A percentile compares a stretch with the other conserved stretches of the same genome.
Evolutionary conservation across 2,329 filamentous ascomycete genomes (phyloP).

Genomic region (Aspergillus transmontanensis): DNA sequence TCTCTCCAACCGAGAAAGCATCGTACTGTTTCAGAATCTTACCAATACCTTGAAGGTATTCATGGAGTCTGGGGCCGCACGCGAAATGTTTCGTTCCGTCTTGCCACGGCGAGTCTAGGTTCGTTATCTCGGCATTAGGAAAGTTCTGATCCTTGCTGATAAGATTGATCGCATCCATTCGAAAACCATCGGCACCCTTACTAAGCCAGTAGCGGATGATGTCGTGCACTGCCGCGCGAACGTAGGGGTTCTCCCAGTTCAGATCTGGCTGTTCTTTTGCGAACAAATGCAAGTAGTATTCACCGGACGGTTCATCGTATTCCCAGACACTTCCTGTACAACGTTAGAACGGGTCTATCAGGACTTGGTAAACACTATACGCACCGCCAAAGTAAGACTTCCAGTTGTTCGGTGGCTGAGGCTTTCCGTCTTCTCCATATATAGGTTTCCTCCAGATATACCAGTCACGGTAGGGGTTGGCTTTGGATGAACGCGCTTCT

Average conservation of each 20-base stretch:
- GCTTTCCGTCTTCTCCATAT: slow-evolving; percentile 58
- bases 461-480: slow-evolving; percentile 68
- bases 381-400: not conserved
- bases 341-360: not conserved
- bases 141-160: slow-evolving; percentile 64
- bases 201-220: slow-evolving; percentile 78
- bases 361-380: not conserved
- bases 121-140: slow-evolving; percentile 44
- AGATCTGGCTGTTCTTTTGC: slow-evolving; percentile 75
- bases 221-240: slow-evolving; percentile 68
- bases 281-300: slow-evolving; percentile 78
- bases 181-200: slow-evolving; percentile 70
- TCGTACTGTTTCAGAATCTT: slow-evolving; percentile 56
- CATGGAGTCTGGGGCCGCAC: not conserved
- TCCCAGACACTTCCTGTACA: not conserved
- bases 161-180: slow-evolving; percentile 72
- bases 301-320: slow-evolving; percentile 65
- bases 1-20: slow-evolving; percentile 62
- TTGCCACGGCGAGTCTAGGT: slow-evolving; percentile 10
- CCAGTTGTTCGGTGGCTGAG: slow-evolving; percentile 66
- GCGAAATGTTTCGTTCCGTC: slow-evolving; percentile 4
- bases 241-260: slow-evolving; percentile 74
- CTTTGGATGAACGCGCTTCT: slow-evolving; percentile 61
- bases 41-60: slow-evolving; percentile 52
- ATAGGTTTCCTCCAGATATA: slow-evolving; percentile 60